Evolutionary conservation across 306 rosid genomes (phyloP).

Genomic region (Sphenostylis stenocarpa): DNA sequence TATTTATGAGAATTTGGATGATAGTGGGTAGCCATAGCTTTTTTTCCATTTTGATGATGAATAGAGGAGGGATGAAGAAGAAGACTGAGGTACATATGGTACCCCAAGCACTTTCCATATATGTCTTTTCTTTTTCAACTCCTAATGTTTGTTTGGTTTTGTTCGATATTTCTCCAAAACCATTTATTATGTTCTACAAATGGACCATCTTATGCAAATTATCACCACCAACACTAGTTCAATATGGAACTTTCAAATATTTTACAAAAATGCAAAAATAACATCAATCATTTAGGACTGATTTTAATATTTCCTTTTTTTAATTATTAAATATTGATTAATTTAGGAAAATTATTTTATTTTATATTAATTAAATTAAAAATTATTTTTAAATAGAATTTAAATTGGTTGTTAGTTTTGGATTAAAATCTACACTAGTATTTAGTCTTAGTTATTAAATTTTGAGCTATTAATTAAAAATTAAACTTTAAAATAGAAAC

Average conservation of each 20-base stretch:
- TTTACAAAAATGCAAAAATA: too few species aligned
- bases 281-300: too few species aligned
- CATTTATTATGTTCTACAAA: background rate
- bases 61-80: background rate
- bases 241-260: background rate
- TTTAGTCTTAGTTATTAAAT: too few species aligned
- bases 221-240: background rate
- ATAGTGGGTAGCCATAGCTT: background rate
- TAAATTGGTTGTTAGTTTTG: too few species aligned
- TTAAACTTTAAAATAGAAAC: too few species aligned
- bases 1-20: background rate
- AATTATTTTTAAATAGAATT: too few species aligned
- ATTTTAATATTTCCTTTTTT: too few species aligned
- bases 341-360: too few species aligned
- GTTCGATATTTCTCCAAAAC: background rate
- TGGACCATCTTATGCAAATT: background rate
- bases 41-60: background rate
- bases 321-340: too few species aligned
- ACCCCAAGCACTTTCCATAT: conserved; percentile 15
- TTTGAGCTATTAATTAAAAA: too few species aligned
- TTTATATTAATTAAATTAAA: too few species aligned
- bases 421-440: too few species aligned
- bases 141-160: conserved; percentile 16
- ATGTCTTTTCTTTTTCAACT: conserved; percentile 14
- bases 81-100: background rate